Evolutionary conservation across 177 flowering plant species (phyloP).

Genomic region (Vitis hybrid): DNA sequence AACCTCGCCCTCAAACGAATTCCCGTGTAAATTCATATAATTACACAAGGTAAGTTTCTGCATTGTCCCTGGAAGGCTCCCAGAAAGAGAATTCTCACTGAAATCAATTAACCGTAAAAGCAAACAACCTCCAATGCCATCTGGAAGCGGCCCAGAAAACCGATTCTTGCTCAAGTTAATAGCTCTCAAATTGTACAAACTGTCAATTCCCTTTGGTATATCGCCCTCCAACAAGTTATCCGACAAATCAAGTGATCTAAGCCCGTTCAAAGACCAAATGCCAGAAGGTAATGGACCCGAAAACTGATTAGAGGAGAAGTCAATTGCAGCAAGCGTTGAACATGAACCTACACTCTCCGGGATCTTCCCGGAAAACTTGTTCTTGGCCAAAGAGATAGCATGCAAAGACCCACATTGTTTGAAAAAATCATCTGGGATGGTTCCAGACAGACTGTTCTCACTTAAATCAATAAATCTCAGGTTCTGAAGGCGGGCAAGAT

Average conservation of each 20-base stretch:
- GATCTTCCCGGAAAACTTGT: slow-evolving; percentile 62
- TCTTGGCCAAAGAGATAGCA: slow-evolving; percentile 62
- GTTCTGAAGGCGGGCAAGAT: slow-evolving; percentile 44
- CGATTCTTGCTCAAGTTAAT: slow-evolving; percentile 54
- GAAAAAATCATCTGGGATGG: slow-evolving; percentile 70
- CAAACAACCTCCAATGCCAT: slow-evolving; percentile 69
- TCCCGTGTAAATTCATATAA: slow-evolving; percentile 47
- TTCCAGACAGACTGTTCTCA: slow-evolving; percentile 65
- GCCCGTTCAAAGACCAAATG: slow-evolving; percentile 66
- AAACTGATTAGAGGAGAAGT: slow-evolving; percentile 68
- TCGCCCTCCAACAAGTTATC: slow-evolving; percentile 67
- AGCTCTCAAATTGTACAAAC: slow-evolving; percentile 47
- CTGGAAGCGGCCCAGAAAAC: slow-evolving; percentile 66
- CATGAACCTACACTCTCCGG: slow-evolving; percentile 71
- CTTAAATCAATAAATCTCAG: slow-evolving; percentile 63
- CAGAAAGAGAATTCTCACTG: slow-evolving; percentile 68
- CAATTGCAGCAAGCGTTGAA: slow-evolving; percentile 46
- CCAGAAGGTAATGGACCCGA: slow-evolving; percentile 64
- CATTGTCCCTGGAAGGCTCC: slow-evolving; percentile 65
- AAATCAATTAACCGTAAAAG: slow-evolving; percentile 62
- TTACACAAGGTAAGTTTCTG: slow-evolving; percentile 57
- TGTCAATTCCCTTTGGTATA: slow-evolving; percentile 58
- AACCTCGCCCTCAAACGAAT: slow-evolving; percentile 57
- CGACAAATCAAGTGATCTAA: slow-evolving; percentile 74
- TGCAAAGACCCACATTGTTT: slow-evolving; percentile 65